Conservation (phyloP, 805 yeast species). For the Saccharomycodes ludwigii region DNA sequence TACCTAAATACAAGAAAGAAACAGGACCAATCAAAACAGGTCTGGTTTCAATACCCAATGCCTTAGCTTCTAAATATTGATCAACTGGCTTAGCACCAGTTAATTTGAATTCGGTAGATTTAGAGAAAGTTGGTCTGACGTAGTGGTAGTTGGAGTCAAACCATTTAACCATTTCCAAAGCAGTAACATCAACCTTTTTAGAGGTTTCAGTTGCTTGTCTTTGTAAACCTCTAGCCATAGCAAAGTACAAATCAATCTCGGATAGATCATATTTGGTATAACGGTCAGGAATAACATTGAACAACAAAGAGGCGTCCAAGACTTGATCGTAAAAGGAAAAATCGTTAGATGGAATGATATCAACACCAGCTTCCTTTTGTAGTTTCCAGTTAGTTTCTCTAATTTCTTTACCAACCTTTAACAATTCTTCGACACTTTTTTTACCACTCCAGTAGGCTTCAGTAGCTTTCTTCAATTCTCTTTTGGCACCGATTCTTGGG, state of each 20-base stretch:
- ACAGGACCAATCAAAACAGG: conserved; percentile 96
- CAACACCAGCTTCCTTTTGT: conserved; percentile 95
- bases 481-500: conserved; percentile 99
- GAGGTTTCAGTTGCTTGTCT: conserved; percentile 81
- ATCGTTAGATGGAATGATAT: conserved; percentile 93
- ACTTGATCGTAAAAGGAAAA: conserved; percentile 98
- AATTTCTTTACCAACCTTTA: conserved; percentile 88
- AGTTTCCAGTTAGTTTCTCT: conserved; percentile 96
- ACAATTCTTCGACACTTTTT: conserved; percentile 72
- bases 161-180: conserved; percentile 99
- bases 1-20: conserved; percentile 89
- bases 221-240: conserved; percentile 99
- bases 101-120: conserved; percentile 90
- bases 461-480: conserved; percentile 97
- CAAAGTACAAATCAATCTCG: conserved; percentile 85
- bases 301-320: conserved; percentile 78
- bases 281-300: conserved; percentile 95
- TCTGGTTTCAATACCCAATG: conserved; percentile 89
- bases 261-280: conserved; percentile 85
- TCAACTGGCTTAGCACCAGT: conserved; percentile 94
- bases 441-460: conserved; percentile 99
- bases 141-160: conserved; percentile 99
- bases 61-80: conserved; percentile 97
- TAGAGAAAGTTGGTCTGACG: conserved; percentile 97
- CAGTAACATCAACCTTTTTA: conserved; percentile 94